These are phyloP conservation scores for Ophiocordyceps robertsii DNA, from an alignment of 2,329 filamentous ascomycete species.

Conservation along the genomic window DNA sequence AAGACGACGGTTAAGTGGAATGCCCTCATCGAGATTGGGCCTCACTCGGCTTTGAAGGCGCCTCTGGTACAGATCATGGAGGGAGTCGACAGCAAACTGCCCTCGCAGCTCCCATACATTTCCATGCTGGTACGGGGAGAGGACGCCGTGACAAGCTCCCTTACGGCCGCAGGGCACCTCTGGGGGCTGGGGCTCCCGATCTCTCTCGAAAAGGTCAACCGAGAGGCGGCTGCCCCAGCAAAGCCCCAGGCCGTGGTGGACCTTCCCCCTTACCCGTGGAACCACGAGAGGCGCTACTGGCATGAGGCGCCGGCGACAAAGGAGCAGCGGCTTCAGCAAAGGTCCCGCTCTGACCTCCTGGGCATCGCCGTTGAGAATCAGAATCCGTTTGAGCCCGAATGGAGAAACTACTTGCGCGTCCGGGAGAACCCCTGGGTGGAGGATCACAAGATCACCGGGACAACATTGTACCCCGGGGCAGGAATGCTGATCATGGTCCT, in stretches of 20 bases:
- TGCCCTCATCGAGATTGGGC: constrained; percentile 16
- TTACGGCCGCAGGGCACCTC: constrained; percentile 1
- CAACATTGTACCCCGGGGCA: constrained; percentile 19
- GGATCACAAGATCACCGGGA: constrained; percentile 20
- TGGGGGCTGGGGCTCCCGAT: background rate
- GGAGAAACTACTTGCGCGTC: constrained; percentile 10
- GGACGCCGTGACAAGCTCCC: background rate
- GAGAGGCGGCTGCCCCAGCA: background rate
- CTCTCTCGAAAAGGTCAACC: background rate
- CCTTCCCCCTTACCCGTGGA: constrained; percentile 23
- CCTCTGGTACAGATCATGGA: constrained; percentile 9
- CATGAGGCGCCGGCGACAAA: constrained; percentile 13
- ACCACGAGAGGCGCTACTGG: constrained; percentile 19
- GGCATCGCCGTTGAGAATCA: constrained; percentile 11
- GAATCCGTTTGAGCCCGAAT: constrained; percentile 10
- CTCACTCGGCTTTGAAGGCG: constrained; percentile 10
- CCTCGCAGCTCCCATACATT: constrained; percentile 2
- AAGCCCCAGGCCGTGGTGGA: constrained; percentile 11
- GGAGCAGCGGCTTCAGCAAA: background rate
- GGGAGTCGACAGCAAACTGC: background rate
- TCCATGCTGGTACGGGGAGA: constrained; percentile 1
- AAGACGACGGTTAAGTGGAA: constrained; percentile 5
- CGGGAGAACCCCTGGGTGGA: constrained; percentile 19
- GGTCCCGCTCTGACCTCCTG: constrained; percentile 21
- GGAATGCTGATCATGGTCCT: constrained; percentile 19